These are phyloP conservation scores for Xerocomus spinulosus DNA, from an alignment of 768 basidiomycete species.

Conservation along the genomic window DNA sequence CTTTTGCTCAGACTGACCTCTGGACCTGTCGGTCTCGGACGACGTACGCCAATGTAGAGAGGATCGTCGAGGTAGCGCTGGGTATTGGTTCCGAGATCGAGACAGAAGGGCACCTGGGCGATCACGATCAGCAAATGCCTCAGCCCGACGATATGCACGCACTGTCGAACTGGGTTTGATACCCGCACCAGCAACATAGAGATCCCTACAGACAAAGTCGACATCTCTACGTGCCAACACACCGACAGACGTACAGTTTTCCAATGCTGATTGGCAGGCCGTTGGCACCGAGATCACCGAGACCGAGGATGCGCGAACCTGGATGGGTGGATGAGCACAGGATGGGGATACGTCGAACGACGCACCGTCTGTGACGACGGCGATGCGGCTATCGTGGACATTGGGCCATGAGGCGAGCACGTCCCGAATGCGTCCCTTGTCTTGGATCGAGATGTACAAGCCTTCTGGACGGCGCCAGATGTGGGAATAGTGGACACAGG, in stretches of 20 bases:
- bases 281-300: slow-evolving; percentile 44
- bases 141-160: slow-evolving; percentile 4
- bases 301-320: slow-evolving; percentile 71
- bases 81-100: slow-evolving; percentile 77
- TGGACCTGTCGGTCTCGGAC: slow-evolving; percentile 41
- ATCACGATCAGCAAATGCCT: background rate
- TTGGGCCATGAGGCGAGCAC: slow-evolving; percentile 52
- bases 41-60: slow-evolving; percentile 68
- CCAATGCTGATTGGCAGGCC: slow-evolving; percentile 59
- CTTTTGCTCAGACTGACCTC: slow-evolving; percentile 37
- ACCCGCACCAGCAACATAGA: slow-evolving; percentile 71
- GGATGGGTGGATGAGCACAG: slow-evolving; percentile 5
- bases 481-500: slow-evolving; percentile 65
- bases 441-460: slow-evolving; percentile 56
- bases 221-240: background rate
- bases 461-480: slow-evolving; percentile 65
- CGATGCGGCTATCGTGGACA: slow-evolving; percentile 48
- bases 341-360: background rate
- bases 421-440: slow-evolving; percentile 59
- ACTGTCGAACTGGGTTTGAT: slow-evolving; percentile 48
- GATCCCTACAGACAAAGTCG: slow-evolving; percentile 35
- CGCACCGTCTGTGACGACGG: slow-evolving; percentile 73
- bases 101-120: slow-evolving; percentile 53
- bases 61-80: slow-evolving; percentile 62
- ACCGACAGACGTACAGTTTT: slow-evolving; percentile 48